phyloP scores from a whole-genome alignment of 2,329 filamentous ascomycete genomes.

The Fusarium sp. region DNA sequence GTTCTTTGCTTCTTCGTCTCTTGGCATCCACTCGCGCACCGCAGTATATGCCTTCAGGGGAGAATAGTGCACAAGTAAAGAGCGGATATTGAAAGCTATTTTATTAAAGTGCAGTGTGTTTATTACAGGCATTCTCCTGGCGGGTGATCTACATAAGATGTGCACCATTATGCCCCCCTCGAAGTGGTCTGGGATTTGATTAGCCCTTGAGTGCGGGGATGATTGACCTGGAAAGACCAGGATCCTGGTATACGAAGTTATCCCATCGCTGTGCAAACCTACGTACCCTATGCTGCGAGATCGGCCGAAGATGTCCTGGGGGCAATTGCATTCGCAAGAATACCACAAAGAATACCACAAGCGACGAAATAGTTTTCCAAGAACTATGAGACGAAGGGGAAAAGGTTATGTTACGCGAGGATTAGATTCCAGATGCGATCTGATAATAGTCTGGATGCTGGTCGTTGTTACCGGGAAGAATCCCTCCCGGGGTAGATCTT shows the following conservation, averaged over 20 bases:
- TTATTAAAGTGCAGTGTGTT: constrained; percentile 11
- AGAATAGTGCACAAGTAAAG: neutral
- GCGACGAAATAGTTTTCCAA: constrained; percentile 3
- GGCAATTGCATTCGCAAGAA: neutral
- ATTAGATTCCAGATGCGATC: constrained; percentile 25
- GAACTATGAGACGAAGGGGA: neutral
- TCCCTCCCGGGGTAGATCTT: constrained; percentile 45
- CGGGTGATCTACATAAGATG: constrained; percentile 47
- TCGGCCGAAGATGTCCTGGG: neutral
- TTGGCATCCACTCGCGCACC: neutral
- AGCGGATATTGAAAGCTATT: neutral
- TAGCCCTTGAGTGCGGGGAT: constrained; percentile 27
- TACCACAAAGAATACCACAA: neutral
- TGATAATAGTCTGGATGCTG: constrained; percentile 24
- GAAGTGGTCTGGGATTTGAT: constrained; percentile 26
- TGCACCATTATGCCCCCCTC: constrained; percentile 39
- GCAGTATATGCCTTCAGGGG: constrained; percentile 2
- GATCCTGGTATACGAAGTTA: constrained; percentile 18
- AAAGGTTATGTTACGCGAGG: neutral
- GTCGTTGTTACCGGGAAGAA: constrained; percentile 34
- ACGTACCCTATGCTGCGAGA: neutral
- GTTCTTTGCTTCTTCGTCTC: constrained; percentile 2
- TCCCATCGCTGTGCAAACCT: neutral
- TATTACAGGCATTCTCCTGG: constrained; percentile 15
- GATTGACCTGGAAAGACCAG: constrained; percentile 1